These are phyloP conservation scores for Gaeumannomyces sp. DNA, from an alignment of 2,329 filamentous ascomycete species.

Conservation along the genomic window DNA sequence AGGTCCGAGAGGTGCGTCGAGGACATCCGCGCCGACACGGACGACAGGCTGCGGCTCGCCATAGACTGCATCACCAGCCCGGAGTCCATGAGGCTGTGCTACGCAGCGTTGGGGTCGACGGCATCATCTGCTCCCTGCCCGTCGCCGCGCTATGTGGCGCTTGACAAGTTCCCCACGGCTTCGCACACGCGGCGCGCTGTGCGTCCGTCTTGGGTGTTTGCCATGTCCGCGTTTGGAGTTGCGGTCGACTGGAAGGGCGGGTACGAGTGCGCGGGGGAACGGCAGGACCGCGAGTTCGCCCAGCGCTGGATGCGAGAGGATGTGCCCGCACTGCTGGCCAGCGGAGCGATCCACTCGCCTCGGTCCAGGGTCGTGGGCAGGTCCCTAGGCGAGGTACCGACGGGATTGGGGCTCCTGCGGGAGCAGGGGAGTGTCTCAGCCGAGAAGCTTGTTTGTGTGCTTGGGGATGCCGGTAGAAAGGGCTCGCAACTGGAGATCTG, in stretches of 20 bases:
- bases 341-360: not conserved
- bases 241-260: slow-evolving; percentile 6
- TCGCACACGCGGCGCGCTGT: slow-evolving; percentile 8
- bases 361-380: not conserved
- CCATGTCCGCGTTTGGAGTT: slow-evolving; percentile 5
- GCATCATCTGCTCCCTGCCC: too few relatives aligned
- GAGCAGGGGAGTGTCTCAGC: not conserved
- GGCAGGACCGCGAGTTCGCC: slow-evolving; percentile 2
- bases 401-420: not conserved
- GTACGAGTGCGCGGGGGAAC: not conserved
- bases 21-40: slow-evolving; percentile 31
- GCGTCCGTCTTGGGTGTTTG: slow-evolving; percentile 10
- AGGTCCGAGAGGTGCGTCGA: slow-evolving; percentile 24
- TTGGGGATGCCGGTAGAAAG: too few relatives aligned
- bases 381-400: not conserved
- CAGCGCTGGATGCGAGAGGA: not conserved
- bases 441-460: not conserved
- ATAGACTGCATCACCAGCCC: slow-evolving; percentile 37
- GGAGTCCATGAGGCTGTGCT: slow-evolving; percentile 27
- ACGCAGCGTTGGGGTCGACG: not conserved
- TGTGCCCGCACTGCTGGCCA: not conserved
- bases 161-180: not conserved
- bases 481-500: too few relatives aligned
- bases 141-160: slow-evolving; percentile 2
- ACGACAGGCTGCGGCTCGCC: slow-evolving; percentile 29